Base-by-base conservation (phyloP, 345 rosid species). In the Erucastrum elatum region DNA sequence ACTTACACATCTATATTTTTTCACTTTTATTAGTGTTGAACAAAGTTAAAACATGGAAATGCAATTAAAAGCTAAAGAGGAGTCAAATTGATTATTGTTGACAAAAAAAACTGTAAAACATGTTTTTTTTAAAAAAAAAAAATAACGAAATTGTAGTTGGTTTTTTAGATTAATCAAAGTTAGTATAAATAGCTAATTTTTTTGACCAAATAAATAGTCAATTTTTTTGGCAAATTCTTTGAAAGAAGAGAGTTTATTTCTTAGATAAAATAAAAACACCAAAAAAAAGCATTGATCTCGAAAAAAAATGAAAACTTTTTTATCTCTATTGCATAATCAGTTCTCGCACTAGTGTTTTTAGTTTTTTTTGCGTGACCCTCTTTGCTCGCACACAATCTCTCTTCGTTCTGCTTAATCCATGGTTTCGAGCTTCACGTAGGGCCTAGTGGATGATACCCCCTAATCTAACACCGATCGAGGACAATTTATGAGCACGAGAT, bases 401-500 rank as follows among this genome's bases (percentile, higher is more conserved):
- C 25, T 16, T 53, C 10, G 58, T 53, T 8, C 5, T 15, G 12
- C 15, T 9, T 41, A 29, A n/a, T 30, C 41, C 12, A 17, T 68
- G 29, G 30, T 61, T 39, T 63, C 26, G 69, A 64, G 61, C 68
- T 58, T 33, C 9, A 66, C 70, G 84, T 79, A 80, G 81, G 82
- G 39, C 84, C 84, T 75, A 70, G 69, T 75, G 25, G 80, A 67
- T 76, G 7, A 34, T 70, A 41, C 78, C 84, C 84, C 72, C 26
- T 49, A 29, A 29, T 4, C 49, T 4, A 77, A 68, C 87, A 78
- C 59, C 41, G 78, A 58, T 78, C 81, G 79, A 72, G 75, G 46
- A 56, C 73, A 70, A 74, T 91, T 94, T 87, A 91, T 86, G 94
- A 90, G 89, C 96, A 87, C 97, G 87, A 88, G 94, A 86, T 88